Percentiles rank a stretch among this genome's conserved stretches.
These are phyloP conservation scores for Wallemia hederae DNA, from an alignment of 1,284 basidiomycete genomes.

Conservation along the genomic window DNA sequence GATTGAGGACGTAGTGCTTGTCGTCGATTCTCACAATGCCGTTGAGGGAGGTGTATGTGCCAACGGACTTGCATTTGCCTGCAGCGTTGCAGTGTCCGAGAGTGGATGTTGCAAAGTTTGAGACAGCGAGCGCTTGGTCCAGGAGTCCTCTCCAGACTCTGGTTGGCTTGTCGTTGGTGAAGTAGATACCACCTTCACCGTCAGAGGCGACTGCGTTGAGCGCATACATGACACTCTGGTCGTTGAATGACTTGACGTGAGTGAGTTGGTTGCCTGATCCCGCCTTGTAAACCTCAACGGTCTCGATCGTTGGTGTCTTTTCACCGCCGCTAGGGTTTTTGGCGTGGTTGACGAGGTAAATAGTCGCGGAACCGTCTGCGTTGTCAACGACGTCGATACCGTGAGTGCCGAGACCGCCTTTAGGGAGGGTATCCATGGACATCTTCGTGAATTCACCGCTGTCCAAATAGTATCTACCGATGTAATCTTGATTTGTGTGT, in stretches of 20 bases:
- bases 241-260: not conserved
- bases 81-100: not conserved
- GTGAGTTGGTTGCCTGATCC: not conserved
- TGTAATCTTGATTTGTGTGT: not conserved
- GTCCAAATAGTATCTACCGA: not conserved
- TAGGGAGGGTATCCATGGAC: not conserved
- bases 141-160: not conserved
- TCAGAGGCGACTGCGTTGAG: not conserved
- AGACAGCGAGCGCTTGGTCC: not conserved
- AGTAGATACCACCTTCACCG: not conserved
- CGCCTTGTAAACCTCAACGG: not conserved
- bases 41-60: not conserved
- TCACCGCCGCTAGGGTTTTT: not conserved
- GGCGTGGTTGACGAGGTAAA: not conserved
- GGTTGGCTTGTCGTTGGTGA: not conserved
- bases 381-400: not conserved
- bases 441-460: not conserved
- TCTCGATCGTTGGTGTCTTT: not conserved
- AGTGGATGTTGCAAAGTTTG: not conserved
- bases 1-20: not conserved
- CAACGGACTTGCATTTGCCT: not conserved
- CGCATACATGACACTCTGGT: not conserved
- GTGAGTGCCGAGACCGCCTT: not conserved
- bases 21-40: not conserved
- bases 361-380: not conserved